Evolutionary conservation across 2,329 filamentous ascomycete genomes (phyloP), one percentile per base, ranked within the genome.

Genomic region (Aspergillus sp.): DNA sequence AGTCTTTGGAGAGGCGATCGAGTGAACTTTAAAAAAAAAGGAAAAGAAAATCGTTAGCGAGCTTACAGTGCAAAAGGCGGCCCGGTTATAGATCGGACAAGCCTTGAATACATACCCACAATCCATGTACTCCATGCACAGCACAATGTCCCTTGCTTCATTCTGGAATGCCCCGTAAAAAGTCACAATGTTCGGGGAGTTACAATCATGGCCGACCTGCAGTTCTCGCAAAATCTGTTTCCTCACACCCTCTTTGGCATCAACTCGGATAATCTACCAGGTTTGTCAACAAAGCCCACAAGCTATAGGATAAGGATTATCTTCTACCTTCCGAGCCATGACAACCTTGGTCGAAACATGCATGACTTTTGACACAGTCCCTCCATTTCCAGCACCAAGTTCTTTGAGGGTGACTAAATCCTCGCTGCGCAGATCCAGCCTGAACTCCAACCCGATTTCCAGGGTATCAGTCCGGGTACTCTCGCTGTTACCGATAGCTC

Each of bases 51-150:
- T 64, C 63, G 62, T 67, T 48, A 66, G 56, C 49, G 39, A 17
- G 45, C 41, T n/a, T 18, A 39, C 36, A 43, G 38, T 52, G 57
- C 49, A 44, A 56, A 52, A 17, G 9, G 26, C n/a, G 47, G 48
- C 15, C 52, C 38, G 18, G 8, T 22, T 30, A 17, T 17, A 7
- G 26, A 30, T 9, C 26, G 9, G 26, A 9, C 3, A 30, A 30
- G 9, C n/a, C 11, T n/a, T 13, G 17, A 43, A n/a, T 26, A 80
- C 90, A 76, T 83, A 98, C 95, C 95, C 95, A 73, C 93, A 91
- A 76, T 99, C 95, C 91, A 96, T 96, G 74, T 99, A 98, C 75
- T 99, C 95, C 95, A 99, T 99, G 76, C 95, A 99, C 88, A 99
- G 93, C 67, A 98, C 96, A 58, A 99, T 96, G 78, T 99, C 95